Evolutionary conservation across 352 stramenopile species (phyloP).

Genomic region (Phytophthora foliorum): DNA sequence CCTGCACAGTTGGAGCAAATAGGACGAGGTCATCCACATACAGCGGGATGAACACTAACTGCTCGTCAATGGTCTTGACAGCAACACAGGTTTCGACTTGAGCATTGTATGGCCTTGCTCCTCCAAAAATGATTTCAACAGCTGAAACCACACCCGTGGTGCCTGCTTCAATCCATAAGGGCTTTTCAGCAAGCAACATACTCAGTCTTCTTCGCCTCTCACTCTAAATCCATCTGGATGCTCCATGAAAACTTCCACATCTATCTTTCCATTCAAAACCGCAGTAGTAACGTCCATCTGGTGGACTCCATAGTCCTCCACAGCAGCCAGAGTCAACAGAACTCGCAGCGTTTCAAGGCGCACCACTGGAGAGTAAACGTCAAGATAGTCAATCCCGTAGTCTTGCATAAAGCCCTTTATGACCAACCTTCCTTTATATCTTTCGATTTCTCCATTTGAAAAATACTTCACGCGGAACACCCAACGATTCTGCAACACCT

Average conservation of each 20-base stretch:
- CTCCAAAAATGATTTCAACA: slow-evolving; percentile 27
- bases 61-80: no score
- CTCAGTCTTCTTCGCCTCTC: not conserved
- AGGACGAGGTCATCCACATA: no score
- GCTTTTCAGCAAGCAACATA: not conserved
- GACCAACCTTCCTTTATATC: not conserved
- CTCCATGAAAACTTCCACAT: not conserved
- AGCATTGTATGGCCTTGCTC: slow-evolving; percentile 7
- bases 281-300: slow-evolving; percentile 16
- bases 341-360: slow-evolving; percentile 10
- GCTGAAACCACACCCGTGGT: not conserved
- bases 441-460: not conserved
- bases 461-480: slow-evolving; percentile 5
- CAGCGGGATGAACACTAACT: no score
- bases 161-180: not conserved
- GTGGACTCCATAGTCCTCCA: slow-evolving; percentile 15
- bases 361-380: slow-evolving; percentile 13
- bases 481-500: slow-evolving; percentile 8
- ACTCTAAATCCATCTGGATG: not conserved
- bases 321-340: slow-evolving; percentile 10
- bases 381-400: slow-evolving; percentile 6
- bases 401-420: slow-evolving; percentile 13
- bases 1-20: no score
- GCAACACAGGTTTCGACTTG: no score
- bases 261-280: not conserved